Evolutionary conservation across 495 filamentous ascomycete genomes (phyloP), one percentile per base, ranked within the genome.

Genomic region (Glonium stellatum): DNA sequence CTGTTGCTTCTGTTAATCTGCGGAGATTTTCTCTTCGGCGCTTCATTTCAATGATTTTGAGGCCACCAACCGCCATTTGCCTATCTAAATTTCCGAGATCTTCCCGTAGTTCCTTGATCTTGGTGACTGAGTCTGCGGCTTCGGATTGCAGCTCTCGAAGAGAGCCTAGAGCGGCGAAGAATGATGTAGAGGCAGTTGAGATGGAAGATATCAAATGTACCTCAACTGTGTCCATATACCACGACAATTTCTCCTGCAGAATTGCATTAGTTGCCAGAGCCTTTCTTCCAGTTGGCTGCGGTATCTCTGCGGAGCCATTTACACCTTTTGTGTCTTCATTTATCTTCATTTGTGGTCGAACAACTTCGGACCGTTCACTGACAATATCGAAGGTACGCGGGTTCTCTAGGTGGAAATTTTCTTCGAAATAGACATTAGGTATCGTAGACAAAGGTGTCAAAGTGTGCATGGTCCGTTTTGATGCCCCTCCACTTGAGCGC

Each of bases 191-290:
- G 0, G 95, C 93, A 0, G 86, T 91, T 1, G 92, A 96, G 21
- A 99, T 97, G 0, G 91, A 95, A 1, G 88, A 91, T 58, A 99
- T 97, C 9, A 99, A 79, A 70, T 99, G 93, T 53, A 97, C 89
- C 68, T 99, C 93, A 19, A 99, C 88, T 0, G 95, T 99, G 70
- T 99, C 93, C 93, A 99, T 97, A 67, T 99, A 99, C 93, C 93
- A 99, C 1, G 92, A 97, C 3, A 99, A 79, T 70, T 99, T 99
- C 69, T 99, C 93, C 70, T 99, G 93, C n/a, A 99, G 74, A 48
- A 99, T 97, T 0, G 93, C 93, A 75, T 99, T 99, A 0, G 91
- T 96, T 36, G 95, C 92, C 4, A 98, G 78, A 15, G 88, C 89
- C 71, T 96, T 97, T 46, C 93, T 80, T 34, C 78, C 79, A 12